Percentiles rank a stretch among this genome's conserved stretches.
Conservation (phyloP, 495 filamentous ascomycete genomes). For the Ascobolus immersus region DNA sequence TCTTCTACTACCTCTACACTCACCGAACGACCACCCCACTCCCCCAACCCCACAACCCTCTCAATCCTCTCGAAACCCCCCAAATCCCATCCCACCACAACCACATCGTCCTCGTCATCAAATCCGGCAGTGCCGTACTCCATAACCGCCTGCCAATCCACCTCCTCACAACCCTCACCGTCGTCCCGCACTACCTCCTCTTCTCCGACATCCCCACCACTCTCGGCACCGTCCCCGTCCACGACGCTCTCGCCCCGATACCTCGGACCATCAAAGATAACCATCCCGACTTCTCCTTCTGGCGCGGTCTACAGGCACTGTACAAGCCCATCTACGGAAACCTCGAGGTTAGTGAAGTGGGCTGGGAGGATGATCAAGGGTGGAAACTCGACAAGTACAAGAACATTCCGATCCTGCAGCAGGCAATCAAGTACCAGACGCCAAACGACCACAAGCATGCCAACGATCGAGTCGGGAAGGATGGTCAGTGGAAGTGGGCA, state of each 20-base stretch:
- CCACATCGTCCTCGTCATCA: constrained; percentile 19
- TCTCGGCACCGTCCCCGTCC: constrained; percentile 22
- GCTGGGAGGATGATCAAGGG: constrained; percentile 21
- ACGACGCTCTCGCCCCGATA: constrained; percentile 28
- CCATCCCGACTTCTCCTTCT: too few species aligned
- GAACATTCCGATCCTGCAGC: constrained; percentile 29
- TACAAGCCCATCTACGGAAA: neutral
- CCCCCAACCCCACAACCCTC: too few species aligned
- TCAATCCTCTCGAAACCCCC: too few species aligned
- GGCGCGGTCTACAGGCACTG: too few species aligned
- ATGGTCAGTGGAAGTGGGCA: neutral
- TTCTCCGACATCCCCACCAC: constrained; percentile 29
- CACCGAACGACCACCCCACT: too few species aligned
- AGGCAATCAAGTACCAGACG: constrained; percentile 16
- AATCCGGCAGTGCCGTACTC: constrained; percentile 19
- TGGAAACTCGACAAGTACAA: constrained; percentile 39
- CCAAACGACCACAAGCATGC: too few species aligned
- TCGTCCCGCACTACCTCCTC: constrained; percentile 28
- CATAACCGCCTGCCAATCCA: constrained; percentile 21
- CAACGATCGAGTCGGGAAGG: too few species aligned
- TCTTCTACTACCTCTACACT: too few species aligned
- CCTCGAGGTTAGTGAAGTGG: constrained; percentile 14
- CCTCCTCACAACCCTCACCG: constrained; percentile 26
- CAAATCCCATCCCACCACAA: too few species aligned
- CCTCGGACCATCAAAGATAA: too few species aligned